A percentile compares a stretch with the other conserved stretches of the same genome.
Evolutionary conservation across 441 rosid genomes (phyloP).

Genomic region (Mallotus japonicus): DNA sequence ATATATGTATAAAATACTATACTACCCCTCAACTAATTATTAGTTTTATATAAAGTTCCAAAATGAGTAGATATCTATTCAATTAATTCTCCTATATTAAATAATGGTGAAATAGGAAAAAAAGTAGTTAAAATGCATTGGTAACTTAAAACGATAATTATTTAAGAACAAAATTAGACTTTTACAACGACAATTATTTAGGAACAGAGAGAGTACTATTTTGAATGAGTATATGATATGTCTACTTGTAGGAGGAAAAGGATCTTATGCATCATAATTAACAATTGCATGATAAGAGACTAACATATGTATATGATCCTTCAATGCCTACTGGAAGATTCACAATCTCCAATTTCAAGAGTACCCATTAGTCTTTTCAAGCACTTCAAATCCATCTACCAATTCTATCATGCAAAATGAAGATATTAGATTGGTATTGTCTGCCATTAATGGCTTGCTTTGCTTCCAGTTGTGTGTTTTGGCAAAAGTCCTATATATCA

Average conservation of each 20-base stretch:
- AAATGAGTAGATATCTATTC: no score
- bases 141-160: no score
- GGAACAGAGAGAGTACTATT: no score
- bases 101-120: no score
- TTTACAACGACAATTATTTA: no score
- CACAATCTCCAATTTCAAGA: not conserved
- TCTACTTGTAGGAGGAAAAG: not conserved
- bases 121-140: no score
- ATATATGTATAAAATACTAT: no score
- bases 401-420: slow-evolving; percentile 19
- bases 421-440: slow-evolving; percentile 5
- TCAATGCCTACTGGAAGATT: not conserved
- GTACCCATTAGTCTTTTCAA: slow-evolving; percentile 1
- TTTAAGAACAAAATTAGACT: no score
- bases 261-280: slow-evolving; percentile 13
- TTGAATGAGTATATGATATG: not conserved
- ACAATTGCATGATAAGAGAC: slow-evolving; percentile 3
- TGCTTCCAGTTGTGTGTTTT: not conserved
- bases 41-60: no score
- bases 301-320: not conserved
- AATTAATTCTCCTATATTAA: no score
- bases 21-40: no score
- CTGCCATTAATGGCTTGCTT: slow-evolving; percentile 22
- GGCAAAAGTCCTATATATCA: not conserved
- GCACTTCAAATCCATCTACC: slow-evolving; percentile 3